Evolutionary conservation across 768 basidiomycete species (phyloP).

Genomic region (Hemileccinum impolitum): DNA sequence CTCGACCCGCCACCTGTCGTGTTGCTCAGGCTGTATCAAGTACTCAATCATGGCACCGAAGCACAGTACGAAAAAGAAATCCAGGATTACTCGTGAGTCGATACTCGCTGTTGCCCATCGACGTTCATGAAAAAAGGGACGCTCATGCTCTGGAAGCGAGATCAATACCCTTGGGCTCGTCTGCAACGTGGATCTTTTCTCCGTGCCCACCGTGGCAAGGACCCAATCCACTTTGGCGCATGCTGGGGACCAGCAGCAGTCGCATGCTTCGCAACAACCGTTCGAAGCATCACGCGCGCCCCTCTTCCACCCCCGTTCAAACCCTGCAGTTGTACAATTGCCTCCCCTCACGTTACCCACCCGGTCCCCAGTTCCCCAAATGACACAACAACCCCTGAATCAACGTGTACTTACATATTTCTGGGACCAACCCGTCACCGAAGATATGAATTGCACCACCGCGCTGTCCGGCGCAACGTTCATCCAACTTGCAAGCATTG

Average conservation of each 20-base stretch:
- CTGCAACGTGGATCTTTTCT: conserved; percentile 77
- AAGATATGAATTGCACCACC: conserved; percentile 43
- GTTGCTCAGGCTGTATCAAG: conserved; percentile 49
- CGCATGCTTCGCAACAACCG: conserved; percentile 6
- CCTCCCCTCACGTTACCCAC: conserved; percentile 21
- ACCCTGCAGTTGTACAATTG: conserved; percentile 16
- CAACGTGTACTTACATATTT: conserved; percentile 44
- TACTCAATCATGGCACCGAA: conserved; percentile 39
- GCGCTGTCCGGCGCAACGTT: conserved; percentile 64
- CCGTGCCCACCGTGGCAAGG: conserved; percentile 38
- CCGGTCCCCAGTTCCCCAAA: conserved; percentile 4
- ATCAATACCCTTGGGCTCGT: conserved; percentile 63
- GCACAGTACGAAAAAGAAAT: conserved; percentile 47
- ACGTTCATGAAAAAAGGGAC: background rate
- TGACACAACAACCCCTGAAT: conserved; percentile 6
- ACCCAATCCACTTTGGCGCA: conserved; percentile 1
- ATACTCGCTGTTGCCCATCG: background rate
- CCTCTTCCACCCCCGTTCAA: conserved; percentile 13
- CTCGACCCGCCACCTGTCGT: conserved; percentile 66
- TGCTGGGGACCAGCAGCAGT: conserved; percentile 11
- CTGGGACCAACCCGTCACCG: conserved; percentile 40
- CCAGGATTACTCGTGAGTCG: conserved; percentile 46
- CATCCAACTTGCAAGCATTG: conserved; percentile 50
- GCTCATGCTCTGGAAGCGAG: conserved; percentile 40
- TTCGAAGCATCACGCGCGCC: conserved; percentile 9